Evolutionary conservation across 163 green algal genomes (phyloP).

Genomic region (Prototheca cutis): DNA sequence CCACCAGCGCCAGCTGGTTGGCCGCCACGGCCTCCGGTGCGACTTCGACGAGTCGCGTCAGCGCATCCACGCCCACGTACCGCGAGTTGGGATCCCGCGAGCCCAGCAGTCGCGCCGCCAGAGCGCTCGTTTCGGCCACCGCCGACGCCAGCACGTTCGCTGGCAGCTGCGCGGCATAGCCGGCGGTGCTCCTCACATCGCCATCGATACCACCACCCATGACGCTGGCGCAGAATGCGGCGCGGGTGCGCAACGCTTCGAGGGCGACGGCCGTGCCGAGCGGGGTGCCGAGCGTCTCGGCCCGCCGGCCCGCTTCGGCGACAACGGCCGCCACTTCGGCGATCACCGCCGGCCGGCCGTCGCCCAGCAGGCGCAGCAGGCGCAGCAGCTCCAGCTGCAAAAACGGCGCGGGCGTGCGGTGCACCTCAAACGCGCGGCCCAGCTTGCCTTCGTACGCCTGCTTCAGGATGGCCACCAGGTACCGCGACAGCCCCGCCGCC

Average conservation of each 20-base stretch:
- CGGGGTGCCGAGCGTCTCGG: slow-evolving; percentile 40
- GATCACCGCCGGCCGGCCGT: slow-evolving; percentile 51
- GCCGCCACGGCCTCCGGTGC: slow-evolving; percentile 50
- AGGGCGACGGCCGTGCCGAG: slow-evolving; percentile 17
- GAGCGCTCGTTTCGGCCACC: neutral
- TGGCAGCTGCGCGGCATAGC: too few relatives aligned
- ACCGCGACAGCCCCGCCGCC: slow-evolving; percentile 81
- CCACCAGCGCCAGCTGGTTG: slow-evolving; percentile 86
- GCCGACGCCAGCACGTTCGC: too few relatives aligned
- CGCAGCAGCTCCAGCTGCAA: slow-evolving; percentile 93
- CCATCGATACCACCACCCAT: neutral
- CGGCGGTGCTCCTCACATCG: too few relatives aligned
- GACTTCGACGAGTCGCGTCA: slow-evolving; percentile 64
- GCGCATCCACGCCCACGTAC: slow-evolving; percentile 75
- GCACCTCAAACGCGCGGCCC: slow-evolving; percentile 88
- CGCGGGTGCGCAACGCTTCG: slow-evolving; percentile 3
- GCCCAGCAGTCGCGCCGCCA: slow-evolving; percentile 51
- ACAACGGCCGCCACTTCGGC: slow-evolving; percentile 84
- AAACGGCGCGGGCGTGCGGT: slow-evolving; percentile 87
- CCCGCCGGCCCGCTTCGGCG: slow-evolving; percentile 37
- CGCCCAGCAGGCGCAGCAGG: slow-evolving; percentile 71
- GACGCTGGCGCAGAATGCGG: neutral
- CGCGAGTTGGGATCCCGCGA: slow-evolving; percentile 81
- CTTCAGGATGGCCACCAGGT: slow-evolving; percentile 89
- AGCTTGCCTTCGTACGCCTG: slow-evolving; percentile 82